Base-by-base conservation (phyloP, 345 rosid species). In the Arabis hirsuta region DNA sequence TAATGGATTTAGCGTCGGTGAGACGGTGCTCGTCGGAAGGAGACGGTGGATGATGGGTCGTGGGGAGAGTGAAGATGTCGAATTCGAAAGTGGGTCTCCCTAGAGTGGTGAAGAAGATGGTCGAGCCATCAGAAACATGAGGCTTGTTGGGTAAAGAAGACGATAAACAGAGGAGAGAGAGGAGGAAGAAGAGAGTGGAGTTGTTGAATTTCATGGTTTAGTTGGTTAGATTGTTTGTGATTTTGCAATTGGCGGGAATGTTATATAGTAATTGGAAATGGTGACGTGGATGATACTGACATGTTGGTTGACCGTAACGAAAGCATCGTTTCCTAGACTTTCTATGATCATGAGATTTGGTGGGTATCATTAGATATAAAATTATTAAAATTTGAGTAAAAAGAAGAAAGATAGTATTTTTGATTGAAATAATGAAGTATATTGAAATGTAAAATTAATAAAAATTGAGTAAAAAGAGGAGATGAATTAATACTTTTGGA, bases 1-100 rank as follows among this genome's bases (percentile, higher is more conserved):
- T 92, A 8, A 92, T 54, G 0, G 93, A 83, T 12, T 54, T 39
- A 10, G 90, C 89, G 56, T 92, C 89, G 74, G 96, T 90, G 78
- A 92, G 48, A 51, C 60, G 85, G 78, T 76, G 55, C 69, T 92
- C 96, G 7, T 64, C 14, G 55, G 82, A 20, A 6, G 72, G 65
- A 1, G 79, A 45, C 2, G 90, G 82, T 0, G 83, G 69, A 57
- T 32, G 62, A 81, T 76, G 42, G 12, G 4, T 63, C 2, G 80
- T 14, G 0, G 91, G 88, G 64, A 90, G 84, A 13, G 91, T 42
- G 62, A 71, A 92, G 67, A 92, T 82, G 79, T 92, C 93, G 72
- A 87, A 92, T 13, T 86, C 86, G 74, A 88, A 86, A 74, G 76
- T 76, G 4, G 80, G 60, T 54, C 84, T 72, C 44, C 96, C 97